Evolutionary conservation across 495 filamentous ascomycete species (phyloP), one percentile per base, ranked within the genome.

Genomic region (Aspergillus indologenus): DNA sequence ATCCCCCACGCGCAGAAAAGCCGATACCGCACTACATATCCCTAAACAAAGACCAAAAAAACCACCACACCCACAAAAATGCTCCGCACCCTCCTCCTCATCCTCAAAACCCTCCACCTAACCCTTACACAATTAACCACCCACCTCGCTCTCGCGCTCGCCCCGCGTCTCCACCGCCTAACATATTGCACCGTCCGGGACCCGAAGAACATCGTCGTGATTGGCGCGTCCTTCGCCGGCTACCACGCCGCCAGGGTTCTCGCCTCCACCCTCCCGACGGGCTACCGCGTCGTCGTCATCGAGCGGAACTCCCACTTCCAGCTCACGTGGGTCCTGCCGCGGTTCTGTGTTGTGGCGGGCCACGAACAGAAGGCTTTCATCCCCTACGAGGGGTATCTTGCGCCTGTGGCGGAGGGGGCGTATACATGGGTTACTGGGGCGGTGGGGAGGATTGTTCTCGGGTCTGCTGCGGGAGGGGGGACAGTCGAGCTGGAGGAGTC

Each of bases 271-370:
- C 58, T 87, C 0, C 78, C 82, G 1, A 73, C 77, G 1, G 68
- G 75, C 0, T 85, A 79, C 63, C 70, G 73, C 5, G 78, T 85
- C 14, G 66, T 85, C 1, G 68, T 85, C 0, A 68, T 86, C 19
- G 85, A 87, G 65, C 79, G 76, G 47, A 81, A 83, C 61, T 77
- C 75, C 14, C 84, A 85, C 64, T 81, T 86, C 66, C 79, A 87
- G 52, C 81, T 81, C 58, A 75, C 75, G 0, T 87, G 80, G 71
- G 76, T 77, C 9, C 75, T 86, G 42, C 75, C 77, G 0, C 67
- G 77, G 6, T 80, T 78, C 59, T 67, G 63, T 20, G 71, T 76
- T 15, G 54, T 75, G 2, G 54, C 61, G 3, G 66, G 67, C 7
- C 57, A 78, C 29, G 75, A 79, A 40, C 61, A 75, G 26, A 77